phyloP scores from a whole-genome alignment of 768 basidiomycete genomes.

The Lactarius hatsudake region DNA sequence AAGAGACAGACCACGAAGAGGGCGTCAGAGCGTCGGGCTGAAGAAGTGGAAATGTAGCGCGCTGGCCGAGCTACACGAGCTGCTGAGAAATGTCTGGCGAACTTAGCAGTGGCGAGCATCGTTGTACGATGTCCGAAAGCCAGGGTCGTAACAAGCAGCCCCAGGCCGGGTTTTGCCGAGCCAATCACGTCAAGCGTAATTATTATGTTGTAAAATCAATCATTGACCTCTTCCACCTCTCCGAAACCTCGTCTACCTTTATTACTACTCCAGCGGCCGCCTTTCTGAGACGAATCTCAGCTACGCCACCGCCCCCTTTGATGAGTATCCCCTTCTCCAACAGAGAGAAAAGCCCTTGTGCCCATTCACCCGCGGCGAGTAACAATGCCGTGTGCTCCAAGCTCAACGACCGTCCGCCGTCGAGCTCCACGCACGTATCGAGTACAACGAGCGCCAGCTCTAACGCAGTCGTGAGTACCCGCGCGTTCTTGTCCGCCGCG shows the following conservation, averaged over 20 bases:
- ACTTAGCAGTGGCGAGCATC: conserved; percentile 21
- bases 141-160: not conserved
- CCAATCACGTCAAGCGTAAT: conserved; percentile 18
- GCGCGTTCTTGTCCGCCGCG: conserved; percentile 55
- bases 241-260: conserved; percentile 70
- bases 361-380: conserved; percentile 80
- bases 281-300: conserved; percentile 59
- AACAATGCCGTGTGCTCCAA: conserved; percentile 73
- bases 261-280: conserved; percentile 79
- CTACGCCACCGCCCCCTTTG: conserved; percentile 61
- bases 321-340: conserved; percentile 64
- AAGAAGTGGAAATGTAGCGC: conserved; percentile 40
- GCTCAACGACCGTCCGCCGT: conserved; percentile 70
- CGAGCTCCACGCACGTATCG: conserved; percentile 71
- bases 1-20: conserved; percentile 73
- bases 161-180: conserved; percentile 23
- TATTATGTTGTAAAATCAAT: conserved; percentile 35
- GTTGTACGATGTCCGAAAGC: conserved; percentile 2
- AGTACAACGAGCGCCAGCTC: conserved; percentile 77
- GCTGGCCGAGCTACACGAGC: conserved; percentile 9
- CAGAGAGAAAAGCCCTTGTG: conserved; percentile 55
- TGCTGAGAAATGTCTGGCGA: conserved; percentile 15
- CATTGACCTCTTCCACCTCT: conserved; percentile 68
- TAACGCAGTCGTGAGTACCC: conserved; percentile 69
- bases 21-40: conserved; percentile 66